Evolutionary conservation across 2,329 filamentous ascomycete species (phyloP).

Genomic region (Ascochyta viciae-villosae): DNA sequence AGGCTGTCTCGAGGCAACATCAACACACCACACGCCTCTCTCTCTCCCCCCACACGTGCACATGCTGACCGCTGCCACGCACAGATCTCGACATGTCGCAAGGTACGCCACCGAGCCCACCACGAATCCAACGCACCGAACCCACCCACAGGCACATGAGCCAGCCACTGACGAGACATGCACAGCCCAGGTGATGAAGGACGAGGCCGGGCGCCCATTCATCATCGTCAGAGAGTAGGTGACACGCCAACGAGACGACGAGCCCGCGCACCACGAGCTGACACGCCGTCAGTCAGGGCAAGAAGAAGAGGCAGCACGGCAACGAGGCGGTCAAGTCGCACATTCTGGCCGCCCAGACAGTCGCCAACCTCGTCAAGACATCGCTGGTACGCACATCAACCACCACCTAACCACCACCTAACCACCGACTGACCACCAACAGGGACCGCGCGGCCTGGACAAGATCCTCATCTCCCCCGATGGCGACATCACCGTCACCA

Average conservation of each 20-base stretch:
- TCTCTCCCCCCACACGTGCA: neutral
- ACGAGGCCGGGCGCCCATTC: conserved; percentile 96
- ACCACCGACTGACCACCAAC: neutral
- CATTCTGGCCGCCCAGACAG: conserved; percentile 94
- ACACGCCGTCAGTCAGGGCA: conserved; percentile 74
- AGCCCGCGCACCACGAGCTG: neutral
- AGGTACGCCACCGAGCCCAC: conserved; percentile 61
- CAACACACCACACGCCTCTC: conserved; percentile 15
- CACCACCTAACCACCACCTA: too few species aligned
- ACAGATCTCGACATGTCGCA: conserved; percentile 84
- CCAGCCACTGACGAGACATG: conserved; percentile 32
- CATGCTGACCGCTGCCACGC: conserved; percentile 36
- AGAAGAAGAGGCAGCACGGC: conserved; percentile 95
- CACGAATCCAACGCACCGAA: neutral
- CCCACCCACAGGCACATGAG: conserved; percentile 4
- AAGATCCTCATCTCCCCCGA: conserved; percentile 99
- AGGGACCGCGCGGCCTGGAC: conserved; percentile 92
- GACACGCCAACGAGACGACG: neutral
- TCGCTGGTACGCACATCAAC: conserved; percentile 68
- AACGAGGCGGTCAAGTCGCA: conserved; percentile 98
- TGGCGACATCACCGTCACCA: conserved; percentile 98
- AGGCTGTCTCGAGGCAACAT: too few species aligned
- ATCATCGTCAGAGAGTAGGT: conserved; percentile 97
- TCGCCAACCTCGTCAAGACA: conserved; percentile 96
- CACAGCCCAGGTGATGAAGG: conserved; percentile 81